These are phyloP conservation scores for Epichloe festucae DNA, from an alignment of 2,329 filamentous ascomycete genomes.

Conservation along the genomic window DNA sequence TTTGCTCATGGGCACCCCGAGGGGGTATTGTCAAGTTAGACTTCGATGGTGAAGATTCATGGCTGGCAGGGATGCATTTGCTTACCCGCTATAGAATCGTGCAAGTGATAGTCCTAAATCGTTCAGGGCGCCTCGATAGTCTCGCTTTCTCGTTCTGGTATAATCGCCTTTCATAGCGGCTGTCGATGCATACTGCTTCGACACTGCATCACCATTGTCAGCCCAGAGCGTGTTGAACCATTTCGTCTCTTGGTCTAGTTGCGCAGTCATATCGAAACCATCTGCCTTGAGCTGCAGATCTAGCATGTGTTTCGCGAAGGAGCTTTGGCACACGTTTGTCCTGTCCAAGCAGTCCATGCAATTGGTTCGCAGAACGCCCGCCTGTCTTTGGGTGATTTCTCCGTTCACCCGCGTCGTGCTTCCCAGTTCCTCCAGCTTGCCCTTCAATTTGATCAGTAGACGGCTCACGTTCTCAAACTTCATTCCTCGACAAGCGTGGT, in stretches of 20 bases:
- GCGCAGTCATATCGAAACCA: conserved; percentile 61
- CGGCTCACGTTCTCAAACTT: conserved; percentile 89
- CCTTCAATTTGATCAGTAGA: conserved; percentile 57
- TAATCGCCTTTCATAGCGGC: conserved; percentile 95
- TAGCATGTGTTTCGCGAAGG: conserved; percentile 70
- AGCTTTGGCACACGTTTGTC: conserved; percentile 92
- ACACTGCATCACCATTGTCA: conserved; percentile 93
- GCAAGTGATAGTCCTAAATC: conserved; percentile 84
- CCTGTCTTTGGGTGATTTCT: conserved; percentile 38
- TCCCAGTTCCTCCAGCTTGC: conserved; percentile 55
- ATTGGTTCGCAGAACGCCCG: conserved; percentile 78
- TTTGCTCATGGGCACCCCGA: conserved; percentile 28
- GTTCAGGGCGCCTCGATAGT: conserved; percentile 82
- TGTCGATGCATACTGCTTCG: conserved; percentile 89
- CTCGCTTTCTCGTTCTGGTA: conserved; percentile 77
- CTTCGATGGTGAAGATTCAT: background rate
- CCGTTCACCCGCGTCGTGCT: conserved; percentile 50
- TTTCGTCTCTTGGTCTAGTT: conserved; percentile 63
- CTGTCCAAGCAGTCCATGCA: conserved; percentile 98
- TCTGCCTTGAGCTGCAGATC: conserved; percentile 66
- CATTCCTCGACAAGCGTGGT: conserved; percentile 85
- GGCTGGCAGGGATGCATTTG: background rate
- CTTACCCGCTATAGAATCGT: conserved; percentile 54
- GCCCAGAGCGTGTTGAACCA: conserved; percentile 98
- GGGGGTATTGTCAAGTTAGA: background rate